Base-by-base conservation (phyloP, 116 monocot species). In the Zostera marina region DNA sequence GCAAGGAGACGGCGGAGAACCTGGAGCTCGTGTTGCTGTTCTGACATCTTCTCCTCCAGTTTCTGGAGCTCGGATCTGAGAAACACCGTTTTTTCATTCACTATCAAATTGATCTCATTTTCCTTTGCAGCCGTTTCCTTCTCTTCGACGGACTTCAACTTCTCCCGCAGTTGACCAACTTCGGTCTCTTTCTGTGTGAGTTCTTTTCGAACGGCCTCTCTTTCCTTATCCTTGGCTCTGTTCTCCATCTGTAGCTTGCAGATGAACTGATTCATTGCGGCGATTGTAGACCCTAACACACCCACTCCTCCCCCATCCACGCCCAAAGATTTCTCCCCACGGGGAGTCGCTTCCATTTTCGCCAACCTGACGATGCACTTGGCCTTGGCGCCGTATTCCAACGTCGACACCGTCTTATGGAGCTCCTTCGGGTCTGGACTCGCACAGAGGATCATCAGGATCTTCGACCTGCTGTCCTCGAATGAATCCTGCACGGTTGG, bases 311-410 rank as follows among this genome's bases (percentile, higher is more conserved):
- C 26, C 42, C 73, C 61, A 6, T 79, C 24, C 16, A 11, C 52
- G 3, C 14, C 52, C 17, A 76, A 79, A 2, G 78, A 77, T 13
- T 51, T 56, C 5, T 43, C 44, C 56, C 64, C 73, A 0, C 88
- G 88, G 32, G 32, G 32, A 32, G 32, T 32, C 2, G 88, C 88
- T 1, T 82, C 52, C 54, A 77, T 71, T 44, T 96, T 79, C 58
- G 89, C 77, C 16, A 63, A 75, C 14, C 96, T 85, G 52, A 89
- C 72, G 17, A 96, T 96, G 73, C 96, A 96, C 47, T 96, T 96
- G 6, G 96, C 96, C 60, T 96, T 96, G 11, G 96, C 96, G 8
- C 96, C 96, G 54, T 96, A 96, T 22, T 96, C 96, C 5, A 96
- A 74, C 25, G 96, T 89, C 7, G 96, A 76, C 19, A 96, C 78